phyloP scores from a whole-genome alignment of 108 stramenopile species.

The Nitzschia sp. region DNA sequence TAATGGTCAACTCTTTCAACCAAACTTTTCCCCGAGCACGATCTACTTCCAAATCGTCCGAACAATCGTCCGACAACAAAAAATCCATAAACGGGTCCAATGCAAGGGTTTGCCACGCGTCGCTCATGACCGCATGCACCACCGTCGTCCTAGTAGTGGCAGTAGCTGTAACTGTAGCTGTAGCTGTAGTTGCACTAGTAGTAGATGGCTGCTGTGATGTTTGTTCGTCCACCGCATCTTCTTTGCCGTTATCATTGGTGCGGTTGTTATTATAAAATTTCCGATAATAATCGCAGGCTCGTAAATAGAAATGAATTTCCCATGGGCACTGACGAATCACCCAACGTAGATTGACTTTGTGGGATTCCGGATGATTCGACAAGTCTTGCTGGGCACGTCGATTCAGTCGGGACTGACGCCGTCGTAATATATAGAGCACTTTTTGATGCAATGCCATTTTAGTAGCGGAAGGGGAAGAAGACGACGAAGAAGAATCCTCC shows the following conservation, averaged over 20 bases:
- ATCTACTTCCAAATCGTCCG: background rate
- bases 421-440: slow-evolving; percentile 30
- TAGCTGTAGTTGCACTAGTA: background rate
- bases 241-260: background rate
- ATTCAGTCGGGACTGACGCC: slow-evolving; percentile 21
- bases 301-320: slow-evolving; percentile 33
- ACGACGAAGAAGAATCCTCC: too few relatives aligned
- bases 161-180: background rate
- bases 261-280: background rate
- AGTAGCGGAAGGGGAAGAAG: background rate
- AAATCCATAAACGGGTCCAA: background rate
- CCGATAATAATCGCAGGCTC: slow-evolving; percentile 20
- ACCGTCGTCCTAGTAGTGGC: background rate
- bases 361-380: background rate
- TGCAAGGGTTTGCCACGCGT: slow-evolving; percentile 12
- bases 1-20: background rate
- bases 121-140: background rate
- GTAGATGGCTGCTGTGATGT: background rate
- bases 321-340: slow-evolving; percentile 31
- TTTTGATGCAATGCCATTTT: slow-evolving; percentile 12
- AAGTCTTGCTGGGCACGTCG: slow-evolving; percentile 13
- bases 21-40: background rate
- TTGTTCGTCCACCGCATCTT: too few relatives aligned
- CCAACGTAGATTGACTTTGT: slow-evolving; percentile 31
- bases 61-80: slow-evolving; percentile 1